Base-by-base conservation (phyloP, 2,329 filamentous ascomycete genomes). In the Diaporthe vexans region DNA sequence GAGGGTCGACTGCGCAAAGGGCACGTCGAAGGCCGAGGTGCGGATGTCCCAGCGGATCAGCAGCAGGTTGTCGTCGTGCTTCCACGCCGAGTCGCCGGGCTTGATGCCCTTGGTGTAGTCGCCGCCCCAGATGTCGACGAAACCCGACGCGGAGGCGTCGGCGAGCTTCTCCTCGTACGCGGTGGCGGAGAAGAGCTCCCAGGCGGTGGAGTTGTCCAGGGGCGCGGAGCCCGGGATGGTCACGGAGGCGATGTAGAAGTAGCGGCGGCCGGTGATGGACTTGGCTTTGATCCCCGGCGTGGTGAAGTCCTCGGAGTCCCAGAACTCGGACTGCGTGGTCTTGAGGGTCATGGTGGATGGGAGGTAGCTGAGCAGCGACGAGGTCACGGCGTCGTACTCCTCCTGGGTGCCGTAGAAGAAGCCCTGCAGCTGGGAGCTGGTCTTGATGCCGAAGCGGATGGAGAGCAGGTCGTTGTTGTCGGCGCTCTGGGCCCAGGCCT, bases 31-130 rank as follows among this genome's bases (percentile, higher is more conserved):
- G n/a, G 19, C 11, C 10, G 48, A 24, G 48, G 48, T 67, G 48
- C 71, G 71, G 26, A 72, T 56, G 48, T 72, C 71, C 71, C 71
- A 72, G 6, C 71, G 71, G 33, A 72, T 37, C 19, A 72, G 59
- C 71, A 72, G 71, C 71, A 72, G 71, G 58, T 72, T 67, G 58
- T 43, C 46, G 58, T 72, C 71, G 71, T 72, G 71, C 71, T 72
- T 72, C 71, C 71, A 72, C 11, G 71, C 71, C n/a, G 71, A 65
- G 33, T 19, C 37, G 58, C 33, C 71, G 17, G 58, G 24, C 43
- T 21, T n/a, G n/a, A 72, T 4, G n/a, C 15, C 37, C 51, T 67
- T 72, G 58, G 48, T 72, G 71, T 46, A 72, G 9, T 21, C 19
- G 46, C 71, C 71, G 26, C 58, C 71, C 71, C 71, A 72, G 48